phyloP scores from a whole-genome alignment of 1,284 basidiomycete species.

The Ganoderma boninense region DNA sequence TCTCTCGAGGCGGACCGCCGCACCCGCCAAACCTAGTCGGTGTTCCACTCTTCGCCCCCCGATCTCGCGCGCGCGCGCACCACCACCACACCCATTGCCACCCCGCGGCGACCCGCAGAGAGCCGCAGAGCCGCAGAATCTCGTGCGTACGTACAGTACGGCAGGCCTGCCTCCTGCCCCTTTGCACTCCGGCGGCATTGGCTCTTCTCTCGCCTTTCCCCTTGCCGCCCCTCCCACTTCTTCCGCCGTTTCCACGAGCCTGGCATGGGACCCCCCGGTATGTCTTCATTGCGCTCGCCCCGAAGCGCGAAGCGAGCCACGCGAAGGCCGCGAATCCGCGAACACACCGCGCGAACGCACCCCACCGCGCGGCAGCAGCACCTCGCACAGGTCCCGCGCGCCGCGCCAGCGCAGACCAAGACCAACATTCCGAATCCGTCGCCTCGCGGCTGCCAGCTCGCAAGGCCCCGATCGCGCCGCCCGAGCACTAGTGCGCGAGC shows the following conservation, averaged over 20 bases:
- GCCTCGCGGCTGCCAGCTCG: neutral
- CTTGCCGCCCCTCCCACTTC: neutral
- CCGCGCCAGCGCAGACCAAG: neutral
- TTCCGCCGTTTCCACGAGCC: conserved; percentile 3
- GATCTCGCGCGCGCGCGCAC: neutral
- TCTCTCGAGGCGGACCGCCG: neutral
- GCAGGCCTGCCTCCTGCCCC: neutral
- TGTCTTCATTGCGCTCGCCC: conserved; percentile 6
- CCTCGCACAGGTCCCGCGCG: neutral
- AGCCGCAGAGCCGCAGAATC: too few species aligned
- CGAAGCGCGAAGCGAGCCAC: neutral
- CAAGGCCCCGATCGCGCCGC: neutral
- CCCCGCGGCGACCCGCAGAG: neutral
- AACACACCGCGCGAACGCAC: neutral
- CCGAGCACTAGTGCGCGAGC: neutral
- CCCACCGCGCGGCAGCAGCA: neutral
- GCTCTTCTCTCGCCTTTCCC: neutral
- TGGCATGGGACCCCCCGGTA: neutral
- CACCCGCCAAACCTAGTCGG: neutral
- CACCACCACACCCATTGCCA: neutral
- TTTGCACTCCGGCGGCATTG: conserved; percentile 8
- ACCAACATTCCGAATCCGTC: neutral
- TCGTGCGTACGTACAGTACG: too few species aligned
- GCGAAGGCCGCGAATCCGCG: neutral
- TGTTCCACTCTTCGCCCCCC: neutral